Evolutionary conservation across 2,329 filamentous ascomycete genomes (phyloP), one percentile per base, ranked within the genome.

Genomic region (Cercospora sp.): DNA sequence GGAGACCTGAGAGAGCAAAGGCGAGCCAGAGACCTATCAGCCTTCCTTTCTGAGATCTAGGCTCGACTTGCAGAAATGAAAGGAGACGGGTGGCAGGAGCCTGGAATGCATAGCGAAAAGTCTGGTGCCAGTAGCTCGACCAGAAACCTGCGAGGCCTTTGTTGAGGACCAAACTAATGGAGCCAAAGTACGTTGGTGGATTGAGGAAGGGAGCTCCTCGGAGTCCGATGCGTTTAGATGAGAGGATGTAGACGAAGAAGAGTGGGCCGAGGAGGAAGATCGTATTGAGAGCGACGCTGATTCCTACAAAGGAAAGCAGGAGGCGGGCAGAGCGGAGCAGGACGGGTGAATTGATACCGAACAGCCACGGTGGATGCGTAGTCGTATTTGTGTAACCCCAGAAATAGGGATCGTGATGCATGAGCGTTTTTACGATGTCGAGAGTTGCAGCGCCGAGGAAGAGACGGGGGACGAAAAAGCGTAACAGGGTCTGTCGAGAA

Each of bases 101-200:
- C 45, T 86, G 80, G 75, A 94, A 93, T 2, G 87, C 88, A 65
- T 88, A 85, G 0, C 93, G 90, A 81, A 97, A 96, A 2, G 90
- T 89, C 80, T 97, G 94, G 79, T 98, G 94, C 94, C 94, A 97
- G 85, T 89, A 94, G 24, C 83, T 84, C 55, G 91, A 89, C 94
- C 94, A 98, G 80, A 90, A 91, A 0, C 93, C 94, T 0, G 87
- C 85, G 1, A 97, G 82, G 0, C 94, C 94, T 67, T 87, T 83
- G 69, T 93, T 87, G 10, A 89, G 79, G 1, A 94, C 83, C 28
- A 83, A 80, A 0, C 74, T 45, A 70, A 85, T 84, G 2, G 81
- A 76, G 0, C 88, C 88, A 79, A 86, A 90, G 12, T 80, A 79
- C n/a, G 85, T 82, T 7, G 72, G 70, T 0, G 86, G 82, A 74